phyloP scores from a whole-genome alignment of 2,329 filamentous ascomycete genomes.

The Diaporthe citrichinensis region DNA sequence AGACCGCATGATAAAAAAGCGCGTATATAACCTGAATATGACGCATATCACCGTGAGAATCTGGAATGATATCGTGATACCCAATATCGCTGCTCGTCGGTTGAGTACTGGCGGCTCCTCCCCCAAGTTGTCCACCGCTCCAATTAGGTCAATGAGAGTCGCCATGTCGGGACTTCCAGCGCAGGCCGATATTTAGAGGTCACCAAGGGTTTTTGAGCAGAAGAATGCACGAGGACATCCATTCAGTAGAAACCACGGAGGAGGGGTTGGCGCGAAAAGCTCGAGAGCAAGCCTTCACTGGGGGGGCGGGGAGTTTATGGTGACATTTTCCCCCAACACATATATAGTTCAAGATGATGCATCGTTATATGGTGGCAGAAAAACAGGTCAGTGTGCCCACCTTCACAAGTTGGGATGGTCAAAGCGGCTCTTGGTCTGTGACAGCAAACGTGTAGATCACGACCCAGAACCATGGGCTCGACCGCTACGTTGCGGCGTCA shows the following conservation, averaged over 20 bases:
- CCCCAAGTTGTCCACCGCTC: constrained; percentile 42
- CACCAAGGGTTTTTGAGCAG: neutral
- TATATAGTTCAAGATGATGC: neutral
- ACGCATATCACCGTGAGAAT: constrained; percentile 41
- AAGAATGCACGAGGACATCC: neutral
- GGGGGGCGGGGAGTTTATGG: neutral
- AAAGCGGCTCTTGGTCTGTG: constrained; percentile 22
- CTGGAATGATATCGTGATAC: constrained; percentile 43
- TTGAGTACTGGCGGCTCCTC: constrained; percentile 43
- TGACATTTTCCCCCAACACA: neutral
- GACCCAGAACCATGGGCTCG: constrained; percentile 19
- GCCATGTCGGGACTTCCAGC: constrained; percentile 11
- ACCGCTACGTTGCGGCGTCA: neutral
- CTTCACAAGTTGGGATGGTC: constrained; percentile 15
- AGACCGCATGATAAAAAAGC: constrained; percentile 40
- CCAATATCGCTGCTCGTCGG: constrained; percentile 40
- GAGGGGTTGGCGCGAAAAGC: neutral
- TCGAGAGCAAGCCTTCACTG: neutral
- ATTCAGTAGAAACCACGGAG: neutral
- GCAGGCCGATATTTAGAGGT: no score
- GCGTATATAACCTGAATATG: constrained; percentile 42
- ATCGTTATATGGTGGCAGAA: neutral
- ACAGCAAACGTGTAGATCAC: constrained; percentile 21
- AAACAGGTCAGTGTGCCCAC: constrained; percentile 14
- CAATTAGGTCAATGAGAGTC: constrained; percentile 42